Percentiles rank a stretch among this genome's conserved stretches.
Evolutionary conservation across 2,329 filamentous ascomycete species (phyloP).

Genomic region (Sclerotinia glacialis): DNA sequence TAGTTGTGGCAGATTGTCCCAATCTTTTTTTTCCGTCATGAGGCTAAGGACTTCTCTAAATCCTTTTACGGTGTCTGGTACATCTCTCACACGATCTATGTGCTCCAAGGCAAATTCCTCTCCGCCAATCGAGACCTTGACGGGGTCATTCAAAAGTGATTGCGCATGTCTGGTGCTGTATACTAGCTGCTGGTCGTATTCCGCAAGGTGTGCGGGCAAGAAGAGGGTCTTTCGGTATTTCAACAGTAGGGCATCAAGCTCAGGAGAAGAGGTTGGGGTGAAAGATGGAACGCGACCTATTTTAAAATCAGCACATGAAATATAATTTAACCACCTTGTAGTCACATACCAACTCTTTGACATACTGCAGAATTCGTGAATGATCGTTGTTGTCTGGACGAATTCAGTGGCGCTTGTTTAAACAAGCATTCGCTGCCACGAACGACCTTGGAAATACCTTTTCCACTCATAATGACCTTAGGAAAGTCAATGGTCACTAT

Average conservation of each 20-base stretch:
- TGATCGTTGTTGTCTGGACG: conserved; percentile 27
- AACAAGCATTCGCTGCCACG: conserved; percentile 29
- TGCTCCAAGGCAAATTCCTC: conserved; percentile 41
- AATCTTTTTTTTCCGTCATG: conserved; percentile 40
- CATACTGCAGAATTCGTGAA: conserved; percentile 36
- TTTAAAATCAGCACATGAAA: conserved; percentile 2
- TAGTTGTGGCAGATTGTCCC: conserved; percentile 37
- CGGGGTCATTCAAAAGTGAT: conserved; percentile 53
- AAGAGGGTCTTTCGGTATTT: conserved; percentile 58
- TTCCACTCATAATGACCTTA: conserved; percentile 28
- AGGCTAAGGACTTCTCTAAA: conserved; percentile 29
- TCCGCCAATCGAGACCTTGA: conserved; percentile 58
- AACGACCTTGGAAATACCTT: conserved; percentile 22
- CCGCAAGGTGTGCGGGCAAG: conserved; percentile 57
- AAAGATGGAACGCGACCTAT: conserved; percentile 36
- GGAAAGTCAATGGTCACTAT: neutral
- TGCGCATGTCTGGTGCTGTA: conserved; percentile 48
- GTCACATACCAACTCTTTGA: conserved; percentile 32
- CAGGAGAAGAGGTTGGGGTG: conserved; percentile 52
- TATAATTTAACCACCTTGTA: neutral
- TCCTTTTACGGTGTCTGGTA: conserved; percentile 25
- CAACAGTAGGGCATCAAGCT: conserved; percentile 53
- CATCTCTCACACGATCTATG: conserved; percentile 31
- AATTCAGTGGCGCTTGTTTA: conserved; percentile 19
- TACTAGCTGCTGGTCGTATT: conserved; percentile 53